Evolutionary conservation across 495 filamentous ascomycete genomes (phyloP).

Genomic region (Penicillium tannophilum): DNA sequence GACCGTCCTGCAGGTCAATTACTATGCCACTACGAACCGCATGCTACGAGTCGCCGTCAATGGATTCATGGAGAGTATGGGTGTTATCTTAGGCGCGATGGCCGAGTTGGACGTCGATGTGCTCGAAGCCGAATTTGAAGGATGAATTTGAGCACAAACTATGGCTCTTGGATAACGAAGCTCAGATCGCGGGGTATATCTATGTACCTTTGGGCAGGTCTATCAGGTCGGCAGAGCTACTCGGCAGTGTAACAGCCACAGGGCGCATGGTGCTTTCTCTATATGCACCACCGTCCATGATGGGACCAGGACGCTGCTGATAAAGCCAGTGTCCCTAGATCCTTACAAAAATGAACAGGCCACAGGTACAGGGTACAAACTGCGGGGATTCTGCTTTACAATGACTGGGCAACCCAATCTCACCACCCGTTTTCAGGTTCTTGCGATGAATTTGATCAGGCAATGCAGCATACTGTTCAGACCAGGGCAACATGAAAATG

Average conservation of each 20-base stretch:
- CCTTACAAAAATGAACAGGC: background rate
- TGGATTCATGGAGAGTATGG: slow-evolving; percentile 92
- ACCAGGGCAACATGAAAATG: background rate
- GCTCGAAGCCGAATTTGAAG: slow-evolving; percentile 43
- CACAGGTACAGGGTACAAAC: background rate
- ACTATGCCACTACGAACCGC: slow-evolving; percentile 87
- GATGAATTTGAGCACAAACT: slow-evolving; percentile 15
- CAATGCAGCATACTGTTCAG: background rate
- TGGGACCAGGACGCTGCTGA: background rate
- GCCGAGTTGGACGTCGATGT: slow-evolving; percentile 88
- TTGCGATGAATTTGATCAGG: background rate
- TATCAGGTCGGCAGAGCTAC: background rate
- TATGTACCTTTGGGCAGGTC: background rate
- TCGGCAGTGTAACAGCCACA: background rate
- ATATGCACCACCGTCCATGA: background rate
- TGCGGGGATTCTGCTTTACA: background rate
- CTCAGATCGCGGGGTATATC: background rate
- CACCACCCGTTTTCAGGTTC: too few species aligned
- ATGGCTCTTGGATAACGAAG: background rate
- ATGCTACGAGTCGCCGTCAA: slow-evolving; percentile 98
- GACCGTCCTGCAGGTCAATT: slow-evolving; percentile 70
- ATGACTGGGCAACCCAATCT: too few species aligned
- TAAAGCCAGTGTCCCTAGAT: background rate
- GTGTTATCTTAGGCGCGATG: slow-evolving; percentile 82
- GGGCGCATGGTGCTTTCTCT: background rate